Evolutionary conservation across 1,284 basidiomycete species (phyloP).

Genomic region (Cryptococcus sp.): DNA sequence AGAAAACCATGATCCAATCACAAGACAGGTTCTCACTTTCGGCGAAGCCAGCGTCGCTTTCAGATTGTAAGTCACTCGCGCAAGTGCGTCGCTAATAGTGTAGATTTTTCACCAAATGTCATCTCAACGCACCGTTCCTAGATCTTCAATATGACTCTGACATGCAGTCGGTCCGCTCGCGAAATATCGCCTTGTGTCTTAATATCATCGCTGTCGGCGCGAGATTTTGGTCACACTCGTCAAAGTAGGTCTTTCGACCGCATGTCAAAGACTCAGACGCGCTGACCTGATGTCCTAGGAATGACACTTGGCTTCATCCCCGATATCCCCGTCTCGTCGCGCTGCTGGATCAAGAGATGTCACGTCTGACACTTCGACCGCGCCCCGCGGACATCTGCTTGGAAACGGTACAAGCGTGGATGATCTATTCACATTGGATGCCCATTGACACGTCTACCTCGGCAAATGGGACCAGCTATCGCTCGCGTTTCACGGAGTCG

Average conservation of each 20-base stretch:
- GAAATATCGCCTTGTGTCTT: constrained; percentile 17
- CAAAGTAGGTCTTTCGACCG: constrained; percentile 8
- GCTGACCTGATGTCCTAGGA: not conserved
- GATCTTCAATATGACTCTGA: constrained; percentile 11
- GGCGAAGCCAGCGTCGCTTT: constrained; percentile 17
- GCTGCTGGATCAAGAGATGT: constrained; percentile 21
- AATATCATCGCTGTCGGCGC: constrained; percentile 20
- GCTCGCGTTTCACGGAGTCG: constrained; percentile 21
- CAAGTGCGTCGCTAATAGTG: not conserved
- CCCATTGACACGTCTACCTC: constrained; percentile 13
- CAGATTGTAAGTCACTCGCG: constrained; percentile 8
- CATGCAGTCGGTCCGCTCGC: constrained; percentile 9
- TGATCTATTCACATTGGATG: constrained; percentile 29
- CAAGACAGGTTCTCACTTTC: constrained; percentile 13
- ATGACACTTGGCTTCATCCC: constrained; percentile 22
- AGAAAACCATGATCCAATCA: constrained; percentile 20
- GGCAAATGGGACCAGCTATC: constrained; percentile 1
- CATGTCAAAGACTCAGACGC: not conserved
- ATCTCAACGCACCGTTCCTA: constrained; percentile 24
- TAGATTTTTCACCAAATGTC: constrained; percentile 24
- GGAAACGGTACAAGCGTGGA: constrained; percentile 24
- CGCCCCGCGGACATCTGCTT: constrained; percentile 13
- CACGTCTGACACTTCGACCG: constrained; percentile 19
- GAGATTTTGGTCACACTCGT: constrained; percentile 18
- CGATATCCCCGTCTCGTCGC: constrained; percentile 15